Percentiles rank a stretch among this genome's conserved stretches.
Conservation (phyloP, 2,329 filamentous ascomycete species). For the Amphichorda felina region DNA sequence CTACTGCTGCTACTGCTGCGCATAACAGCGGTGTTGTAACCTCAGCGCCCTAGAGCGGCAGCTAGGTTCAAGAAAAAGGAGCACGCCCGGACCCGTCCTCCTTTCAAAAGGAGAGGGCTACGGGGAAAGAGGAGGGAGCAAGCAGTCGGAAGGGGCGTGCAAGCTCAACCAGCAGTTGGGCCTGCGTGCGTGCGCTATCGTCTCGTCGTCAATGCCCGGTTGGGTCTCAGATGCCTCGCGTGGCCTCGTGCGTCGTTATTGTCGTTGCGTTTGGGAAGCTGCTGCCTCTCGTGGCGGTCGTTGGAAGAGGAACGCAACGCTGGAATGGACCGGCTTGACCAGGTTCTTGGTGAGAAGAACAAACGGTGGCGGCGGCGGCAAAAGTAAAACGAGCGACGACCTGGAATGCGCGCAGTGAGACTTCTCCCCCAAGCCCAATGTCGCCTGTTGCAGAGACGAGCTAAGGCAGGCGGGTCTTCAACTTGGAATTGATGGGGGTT, state of each 20-base stretch:
- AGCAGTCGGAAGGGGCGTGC: no score
- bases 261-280: background rate
- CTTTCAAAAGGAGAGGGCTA: no score
- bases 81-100: no score
- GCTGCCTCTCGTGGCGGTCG: background rate
- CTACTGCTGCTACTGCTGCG: slow-evolving; percentile 5
- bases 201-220: no score
- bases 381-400: slow-evolving; percentile 2
- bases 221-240: no score
- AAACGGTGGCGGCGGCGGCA: background rate
- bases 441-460: background rate
- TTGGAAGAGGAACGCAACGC: background rate
- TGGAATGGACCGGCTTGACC: background rate
- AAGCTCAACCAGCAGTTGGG: no score
- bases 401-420: slow-evolving; percentile 4
- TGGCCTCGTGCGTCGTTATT: no score
- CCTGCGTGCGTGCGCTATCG: no score
- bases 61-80: no score
- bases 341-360: background rate
- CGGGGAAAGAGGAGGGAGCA: no score
- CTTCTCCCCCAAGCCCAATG: background rate
- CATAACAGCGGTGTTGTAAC: slow-evolving; percentile 4
- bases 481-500: background rate
- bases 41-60: background rate
- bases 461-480: background rate